phyloP scores from a whole-genome alignment of 169 alveolate species.

The Miamiensis avidus region DNA sequence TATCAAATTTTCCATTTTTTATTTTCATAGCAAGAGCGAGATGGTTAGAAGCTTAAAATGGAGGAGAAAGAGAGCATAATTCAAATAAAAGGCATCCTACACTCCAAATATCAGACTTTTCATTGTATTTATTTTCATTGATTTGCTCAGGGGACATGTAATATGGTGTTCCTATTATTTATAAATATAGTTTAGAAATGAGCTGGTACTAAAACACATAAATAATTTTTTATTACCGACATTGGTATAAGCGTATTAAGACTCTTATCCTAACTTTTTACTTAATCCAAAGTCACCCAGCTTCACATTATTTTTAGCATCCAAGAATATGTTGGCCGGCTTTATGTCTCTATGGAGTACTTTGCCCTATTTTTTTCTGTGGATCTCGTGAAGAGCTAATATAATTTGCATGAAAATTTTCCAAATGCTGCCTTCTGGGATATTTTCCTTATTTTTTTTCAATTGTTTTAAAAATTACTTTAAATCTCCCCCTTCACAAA shows the following conservation, averaged over 20 bases:
- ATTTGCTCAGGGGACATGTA: conserved; percentile 97
- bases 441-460: conserved; percentile 64
- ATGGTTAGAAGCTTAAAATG: conserved; percentile 76
- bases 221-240: conserved; percentile 33
- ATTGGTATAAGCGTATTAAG: conserved; percentile 72
- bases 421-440: conserved; percentile 78
- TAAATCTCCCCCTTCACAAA: conserved; percentile 96
- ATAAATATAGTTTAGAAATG: background rate
- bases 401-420: conserved; percentile 66
- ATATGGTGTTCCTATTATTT: conserved; percentile 67
- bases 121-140: conserved; percentile 92
- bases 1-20: conserved; percentile 71
- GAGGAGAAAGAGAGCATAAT: conserved; percentile 67
- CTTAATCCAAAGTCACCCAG: conserved; percentile 87
- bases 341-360: conserved; percentile 85
- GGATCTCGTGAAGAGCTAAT: conserved; percentile 70
- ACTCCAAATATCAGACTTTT: conserved; percentile 85
- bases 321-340: conserved; percentile 83
- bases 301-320: conserved; percentile 67
- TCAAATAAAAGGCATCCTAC: conserved; percentile 80
- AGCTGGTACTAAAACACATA: no score
- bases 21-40: conserved; percentile 77
- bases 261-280: conserved; percentile 66
- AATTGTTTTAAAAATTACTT: conserved; percentile 65
- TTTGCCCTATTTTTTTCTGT: conserved; percentile 62